These are phyloP conservation scores for Auriculariales sp. DNA, from an alignment of 768 basidiomycete species.

Conservation along the genomic window DNA sequence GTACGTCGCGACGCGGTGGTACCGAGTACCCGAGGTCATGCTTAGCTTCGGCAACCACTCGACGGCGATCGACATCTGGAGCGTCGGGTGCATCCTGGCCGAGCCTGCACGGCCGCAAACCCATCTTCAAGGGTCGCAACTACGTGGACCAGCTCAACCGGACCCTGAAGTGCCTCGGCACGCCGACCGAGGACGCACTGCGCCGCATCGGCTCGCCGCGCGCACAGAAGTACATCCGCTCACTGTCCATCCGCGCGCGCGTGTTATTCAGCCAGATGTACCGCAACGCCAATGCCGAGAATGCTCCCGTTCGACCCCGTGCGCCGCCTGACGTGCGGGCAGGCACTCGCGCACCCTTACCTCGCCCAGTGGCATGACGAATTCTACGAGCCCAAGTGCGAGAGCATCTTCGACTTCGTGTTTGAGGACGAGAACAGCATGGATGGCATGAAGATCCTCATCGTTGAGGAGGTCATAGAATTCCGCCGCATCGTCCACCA, in stretches of 20 bases:
- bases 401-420: constrained; percentile 69
- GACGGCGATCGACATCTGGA: constrained; percentile 91
- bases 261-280: constrained; percentile 85
- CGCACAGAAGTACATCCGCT: constrained; percentile 96
- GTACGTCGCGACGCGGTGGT: constrained; percentile 32
- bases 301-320: constrained; percentile 94
- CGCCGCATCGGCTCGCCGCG: constrained; percentile 91
- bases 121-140: constrained; percentile 94
- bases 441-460: constrained; percentile 93
- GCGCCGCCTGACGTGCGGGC: constrained; percentile 89
- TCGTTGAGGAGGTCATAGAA: constrained; percentile 78
- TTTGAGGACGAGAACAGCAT: constrained; percentile 96
- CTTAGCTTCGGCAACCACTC: constrained; percentile 32
- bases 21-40: constrained; percentile 41
- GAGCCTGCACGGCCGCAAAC: constrained; percentile 92
- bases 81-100: constrained; percentile 87
- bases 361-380: constrained; percentile 98
- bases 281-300: constrained; percentile 81
- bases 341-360: constrained; percentile 92
- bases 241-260: constrained; percentile 90
- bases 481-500: constrained; percentile 85
- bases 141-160: constrained; percentile 98
- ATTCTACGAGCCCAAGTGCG: constrained; percentile 80
- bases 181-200: constrained; percentile 91
- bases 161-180: constrained; percentile 93